Percentiles rank a stretch among this genome's conserved stretches.
These are phyloP conservation scores for Wickerhamiella domercqiae DNA, from an alignment of 805 yeast genomes.

Conservation along the genomic window DNA sequence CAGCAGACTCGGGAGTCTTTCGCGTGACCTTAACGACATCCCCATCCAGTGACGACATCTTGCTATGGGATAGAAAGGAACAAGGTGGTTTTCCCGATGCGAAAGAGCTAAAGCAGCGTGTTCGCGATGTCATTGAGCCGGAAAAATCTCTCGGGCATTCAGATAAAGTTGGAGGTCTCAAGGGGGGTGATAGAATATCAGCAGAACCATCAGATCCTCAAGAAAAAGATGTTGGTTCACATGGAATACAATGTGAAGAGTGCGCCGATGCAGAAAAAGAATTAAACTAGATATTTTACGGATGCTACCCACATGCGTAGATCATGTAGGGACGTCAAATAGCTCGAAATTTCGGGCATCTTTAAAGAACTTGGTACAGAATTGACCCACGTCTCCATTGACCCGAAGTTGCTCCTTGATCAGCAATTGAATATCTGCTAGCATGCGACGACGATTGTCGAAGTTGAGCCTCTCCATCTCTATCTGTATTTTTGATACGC, in stretches of 20 bases:
- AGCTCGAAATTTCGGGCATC: neutral
- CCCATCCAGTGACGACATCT: conserved; percentile 21
- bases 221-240: neutral
- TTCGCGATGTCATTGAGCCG: conserved; percentile 47
- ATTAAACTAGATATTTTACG: no score
- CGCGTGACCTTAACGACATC: conserved; percentile 35
- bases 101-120: conserved; percentile 53
- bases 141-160: conserved; percentile 45
- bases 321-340: neutral
- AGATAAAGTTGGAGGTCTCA: conserved; percentile 26
- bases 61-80: conserved; percentile 45
- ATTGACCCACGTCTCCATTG: neutral
- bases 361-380: neutral
- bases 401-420: neutral
- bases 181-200: neutral
- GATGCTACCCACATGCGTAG: neutral
- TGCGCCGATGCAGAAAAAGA: no score
- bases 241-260: no score
- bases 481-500: neutral
- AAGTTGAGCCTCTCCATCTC: neutral
- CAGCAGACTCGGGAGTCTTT: conserved; percentile 39
- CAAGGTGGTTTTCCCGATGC: conserved; percentile 80
- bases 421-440: neutral
- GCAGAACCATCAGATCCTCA: neutral
- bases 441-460: neutral